Percentiles rank a stretch among this genome's conserved stretches.
Evolutionary conservation across 208 protist species (phyloP).

Genomic region (Leishmania aethiopica): DNA sequence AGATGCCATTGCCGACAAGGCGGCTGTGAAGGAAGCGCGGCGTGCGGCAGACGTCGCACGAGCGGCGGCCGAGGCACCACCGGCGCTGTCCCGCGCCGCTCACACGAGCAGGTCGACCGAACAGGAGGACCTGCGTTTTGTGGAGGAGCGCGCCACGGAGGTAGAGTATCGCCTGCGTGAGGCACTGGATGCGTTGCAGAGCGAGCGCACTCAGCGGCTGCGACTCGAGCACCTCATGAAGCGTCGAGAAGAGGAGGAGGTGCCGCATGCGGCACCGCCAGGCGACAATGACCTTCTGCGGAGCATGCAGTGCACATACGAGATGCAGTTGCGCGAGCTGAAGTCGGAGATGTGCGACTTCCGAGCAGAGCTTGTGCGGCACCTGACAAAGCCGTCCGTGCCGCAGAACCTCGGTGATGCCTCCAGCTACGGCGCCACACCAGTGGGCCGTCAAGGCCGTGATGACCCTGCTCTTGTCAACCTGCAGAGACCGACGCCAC

Average conservation of each 20-base stretch:
- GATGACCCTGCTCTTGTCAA: not conserved
- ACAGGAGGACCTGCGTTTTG: conserved; percentile 22
- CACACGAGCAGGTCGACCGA: conserved; percentile 28
- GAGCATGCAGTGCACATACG: conserved; percentile 18
- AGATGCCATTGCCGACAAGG: conserved; percentile 9
- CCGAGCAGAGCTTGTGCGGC: conserved; percentile 12
- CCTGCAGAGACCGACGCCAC: not conserved
- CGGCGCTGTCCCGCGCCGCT: not conserved
- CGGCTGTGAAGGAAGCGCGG: conserved; percentile 23
- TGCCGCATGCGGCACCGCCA: not conserved
- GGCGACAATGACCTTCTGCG: not conserved
- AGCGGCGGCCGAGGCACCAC: not conserved
- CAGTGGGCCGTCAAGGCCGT: not conserved
- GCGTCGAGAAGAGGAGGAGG: conserved; percentile 23
- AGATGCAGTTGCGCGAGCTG: conserved; percentile 25
- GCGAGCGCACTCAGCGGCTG: conserved; percentile 39
- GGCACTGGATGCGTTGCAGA: conserved; percentile 33
- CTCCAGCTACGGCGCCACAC: conserved; percentile 8
- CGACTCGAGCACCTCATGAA: conserved; percentile 26
- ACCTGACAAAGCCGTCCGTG: not conserved
- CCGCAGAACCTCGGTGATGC: not conserved
- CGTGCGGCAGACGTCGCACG: conserved; percentile 4
- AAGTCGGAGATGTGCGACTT: conserved; percentile 27
- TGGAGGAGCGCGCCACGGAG: conserved; percentile 22
- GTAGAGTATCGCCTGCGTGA: conserved; percentile 36